Percentiles rank a stretch among this genome's conserved stretches.
Conservation (phyloP, 352 stramenopile species). For the Aphanomyces stellatus region DNA sequence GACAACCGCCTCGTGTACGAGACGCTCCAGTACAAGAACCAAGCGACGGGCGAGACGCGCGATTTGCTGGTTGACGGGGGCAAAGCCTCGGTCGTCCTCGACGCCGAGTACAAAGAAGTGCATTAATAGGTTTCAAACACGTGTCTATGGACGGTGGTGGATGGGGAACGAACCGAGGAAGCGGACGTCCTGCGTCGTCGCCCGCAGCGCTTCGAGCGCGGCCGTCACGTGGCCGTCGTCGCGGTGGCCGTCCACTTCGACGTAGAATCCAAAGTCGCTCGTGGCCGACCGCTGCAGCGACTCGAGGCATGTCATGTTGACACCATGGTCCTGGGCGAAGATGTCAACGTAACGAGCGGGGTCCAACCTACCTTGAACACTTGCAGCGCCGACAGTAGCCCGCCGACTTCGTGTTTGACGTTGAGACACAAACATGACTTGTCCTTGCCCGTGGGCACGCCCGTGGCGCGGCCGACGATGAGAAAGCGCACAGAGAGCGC, state of each 20-base stretch:
- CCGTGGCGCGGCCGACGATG: slow-evolving; percentile 56
- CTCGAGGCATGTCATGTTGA: slow-evolving; percentile 81
- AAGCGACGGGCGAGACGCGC: background rate
- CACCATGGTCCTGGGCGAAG: slow-evolving; percentile 27
- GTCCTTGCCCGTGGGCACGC: slow-evolving; percentile 57
- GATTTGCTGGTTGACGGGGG: background rate
- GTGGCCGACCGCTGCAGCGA: slow-evolving; percentile 68
- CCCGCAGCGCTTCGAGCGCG: slow-evolving; percentile 46
- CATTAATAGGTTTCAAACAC: background rate
- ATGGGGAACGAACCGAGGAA: slow-evolving; percentile 76
- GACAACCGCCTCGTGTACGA: background rate
- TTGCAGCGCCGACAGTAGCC: slow-evolving; percentile 61
- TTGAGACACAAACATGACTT: slow-evolving; percentile 80
- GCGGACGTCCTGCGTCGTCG: slow-evolving; percentile 50
- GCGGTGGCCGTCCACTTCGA: slow-evolving; percentile 71
- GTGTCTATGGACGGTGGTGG: background rate
- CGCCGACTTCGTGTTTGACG: slow-evolving; percentile 83
- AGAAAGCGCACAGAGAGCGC: slow-evolving; percentile 54
- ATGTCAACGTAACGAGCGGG: background rate
- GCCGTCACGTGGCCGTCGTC: slow-evolving; percentile 52
- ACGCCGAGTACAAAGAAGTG: slow-evolving; percentile 12
- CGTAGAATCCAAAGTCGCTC: slow-evolving; percentile 77
- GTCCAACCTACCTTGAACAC: slow-evolving; percentile 49
- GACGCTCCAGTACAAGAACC: background rate
- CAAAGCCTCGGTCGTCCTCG: background rate